Conservation (phyloP, 73 alveolate genomes). For the Paramecium octaurelia region DNA sequence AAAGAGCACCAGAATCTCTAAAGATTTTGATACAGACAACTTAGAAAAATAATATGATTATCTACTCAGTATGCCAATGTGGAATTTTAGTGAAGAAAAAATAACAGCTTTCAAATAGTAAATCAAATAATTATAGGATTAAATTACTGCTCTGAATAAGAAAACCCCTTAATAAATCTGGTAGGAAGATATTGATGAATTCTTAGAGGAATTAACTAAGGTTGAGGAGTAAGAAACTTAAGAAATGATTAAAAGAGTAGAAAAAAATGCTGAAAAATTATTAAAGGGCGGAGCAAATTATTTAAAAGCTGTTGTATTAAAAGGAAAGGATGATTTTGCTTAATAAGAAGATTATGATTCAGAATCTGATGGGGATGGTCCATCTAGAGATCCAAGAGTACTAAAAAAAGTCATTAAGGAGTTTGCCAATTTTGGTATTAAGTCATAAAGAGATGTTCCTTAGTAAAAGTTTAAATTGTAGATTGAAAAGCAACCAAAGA, state of each 20-base stretch:
- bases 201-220: neutral
- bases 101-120: neutral
- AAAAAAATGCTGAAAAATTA: constrained; percentile 24
- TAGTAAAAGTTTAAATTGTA: neutral
- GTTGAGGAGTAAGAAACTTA: neutral
- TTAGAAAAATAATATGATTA: constrained; percentile 31
- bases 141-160: neutral
- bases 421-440: neutral
- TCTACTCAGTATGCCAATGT: neutral
- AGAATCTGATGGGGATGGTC: constrained; percentile 8
- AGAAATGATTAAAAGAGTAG: constrained; percentile 2
- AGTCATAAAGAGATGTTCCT: neutral
- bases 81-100: constrained; percentile 36
- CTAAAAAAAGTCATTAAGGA: neutral
- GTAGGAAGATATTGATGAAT: constrained; percentile 10
- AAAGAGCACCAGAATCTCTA: constrained; percentile 1
- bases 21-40: neutral
- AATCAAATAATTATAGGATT: neutral
- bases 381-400: neutral
- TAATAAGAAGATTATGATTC: constrained; percentile 26
- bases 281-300: constrained; percentile 17
- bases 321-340: neutral
- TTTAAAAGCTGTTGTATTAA: neutral
- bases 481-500: neutral
- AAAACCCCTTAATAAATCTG: neutral